Evolutionary conservation across 2,329 filamentous ascomycete genomes (phyloP).

Genomic region (Fulvia fulva): DNA sequence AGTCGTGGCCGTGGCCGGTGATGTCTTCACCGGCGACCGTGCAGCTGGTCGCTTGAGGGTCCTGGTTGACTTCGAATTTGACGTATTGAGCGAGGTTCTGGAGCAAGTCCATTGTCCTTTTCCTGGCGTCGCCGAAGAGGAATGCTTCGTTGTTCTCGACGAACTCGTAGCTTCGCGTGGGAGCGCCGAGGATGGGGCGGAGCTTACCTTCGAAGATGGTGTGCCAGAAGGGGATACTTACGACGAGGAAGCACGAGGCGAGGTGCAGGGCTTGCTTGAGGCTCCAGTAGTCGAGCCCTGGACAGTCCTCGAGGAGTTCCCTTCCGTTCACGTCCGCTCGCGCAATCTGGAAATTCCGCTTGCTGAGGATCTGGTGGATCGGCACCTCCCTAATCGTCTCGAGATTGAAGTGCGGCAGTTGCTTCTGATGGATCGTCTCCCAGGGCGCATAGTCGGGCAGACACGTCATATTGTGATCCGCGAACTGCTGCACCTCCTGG

Average conservation of each 20-base stretch:
- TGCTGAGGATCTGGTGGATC: neutral
- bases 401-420: no score
- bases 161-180: neutral
- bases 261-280: neutral
- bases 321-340: neutral
- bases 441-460: neutral
- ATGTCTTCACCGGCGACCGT: neutral
- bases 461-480: neutral
- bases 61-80: neutral
- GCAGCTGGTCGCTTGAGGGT: neutral
- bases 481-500: neutral
- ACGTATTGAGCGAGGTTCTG: no score
- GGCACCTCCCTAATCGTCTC: no score
- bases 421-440: neutral
- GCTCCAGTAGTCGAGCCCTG: neutral
- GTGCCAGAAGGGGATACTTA: neutral
- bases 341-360: neutral
- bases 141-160: neutral
- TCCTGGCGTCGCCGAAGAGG: neutral
- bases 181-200: neutral
- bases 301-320: neutral
- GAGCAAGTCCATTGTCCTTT: neutral
- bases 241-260: neutral
- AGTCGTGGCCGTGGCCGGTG: neutral
- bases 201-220: neutral